Conservation (phyloP, 1,139 yeast genomes). For the Wickerhamomyces sp. region DNA sequence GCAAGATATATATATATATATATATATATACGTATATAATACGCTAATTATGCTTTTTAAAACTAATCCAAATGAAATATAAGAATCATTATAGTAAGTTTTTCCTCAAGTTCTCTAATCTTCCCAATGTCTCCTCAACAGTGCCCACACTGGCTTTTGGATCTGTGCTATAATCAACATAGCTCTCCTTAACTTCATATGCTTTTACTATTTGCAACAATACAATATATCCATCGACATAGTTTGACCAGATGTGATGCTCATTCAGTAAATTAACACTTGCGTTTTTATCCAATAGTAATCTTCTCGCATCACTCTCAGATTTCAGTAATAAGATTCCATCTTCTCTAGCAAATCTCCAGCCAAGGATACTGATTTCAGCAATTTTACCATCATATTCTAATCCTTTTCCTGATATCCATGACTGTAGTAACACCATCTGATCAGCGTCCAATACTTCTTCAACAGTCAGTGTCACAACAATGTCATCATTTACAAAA, state of each 20-base stretch:
- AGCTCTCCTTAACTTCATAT: background rate
- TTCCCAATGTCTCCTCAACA: constrained; percentile 8
- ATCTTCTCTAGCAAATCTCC: constrained; percentile 20
- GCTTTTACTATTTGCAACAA: constrained; percentile 9
- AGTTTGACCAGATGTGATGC: constrained; percentile 32
- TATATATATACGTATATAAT: too few relatives aligned
- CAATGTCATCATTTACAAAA: background rate
- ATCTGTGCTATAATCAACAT: background rate
- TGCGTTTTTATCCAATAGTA: constrained; percentile 20
- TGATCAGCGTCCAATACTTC: constrained; percentile 5
- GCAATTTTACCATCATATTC: constrained; percentile 4
- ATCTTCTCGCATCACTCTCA: constrained; percentile 30
- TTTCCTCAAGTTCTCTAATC: constrained; percentile 14
- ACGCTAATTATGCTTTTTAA: too few relatives aligned
- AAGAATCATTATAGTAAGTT: constrained; percentile 7
- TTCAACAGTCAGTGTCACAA: background rate
- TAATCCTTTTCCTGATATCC: constrained; percentile 5
- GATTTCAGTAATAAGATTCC: constrained; percentile 23
- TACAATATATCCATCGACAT: constrained; percentile 12
- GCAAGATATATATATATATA: too few relatives aligned
- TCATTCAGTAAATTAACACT: constrained; percentile 26
- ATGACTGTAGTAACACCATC: constrained; percentile 1
- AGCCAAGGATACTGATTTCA: constrained; percentile 28
- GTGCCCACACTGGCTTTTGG: background rate
- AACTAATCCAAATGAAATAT: too few relatives aligned